phyloP scores from a whole-genome alignment of 2,329 filamentous ascomycete genomes.

The Coleophoma eucalyptorum region DNA sequence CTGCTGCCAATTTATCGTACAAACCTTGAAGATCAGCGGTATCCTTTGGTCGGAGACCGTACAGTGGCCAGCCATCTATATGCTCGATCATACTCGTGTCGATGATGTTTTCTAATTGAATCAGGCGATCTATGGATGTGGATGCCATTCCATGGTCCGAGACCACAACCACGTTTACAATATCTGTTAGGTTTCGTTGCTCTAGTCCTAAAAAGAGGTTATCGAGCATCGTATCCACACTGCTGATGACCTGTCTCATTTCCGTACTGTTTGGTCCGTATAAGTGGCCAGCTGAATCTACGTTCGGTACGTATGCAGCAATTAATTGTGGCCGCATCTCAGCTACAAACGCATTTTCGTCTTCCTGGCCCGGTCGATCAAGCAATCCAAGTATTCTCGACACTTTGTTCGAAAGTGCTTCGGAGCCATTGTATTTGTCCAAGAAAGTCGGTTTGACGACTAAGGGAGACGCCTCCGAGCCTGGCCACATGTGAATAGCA shows the following conservation, averaged over 20 bases:
- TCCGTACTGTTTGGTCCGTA: constrained; percentile 96
- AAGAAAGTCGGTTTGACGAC: constrained; percentile 73
- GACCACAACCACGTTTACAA: constrained; percentile 94
- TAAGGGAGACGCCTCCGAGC: constrained; percentile 82
- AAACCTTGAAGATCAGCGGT: constrained; percentile 61
- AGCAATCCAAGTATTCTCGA: constrained; percentile 76
- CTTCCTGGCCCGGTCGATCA: constrained; percentile 73
- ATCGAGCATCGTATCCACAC: constrained; percentile 82
- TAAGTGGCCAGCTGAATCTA: constrained; percentile 81
- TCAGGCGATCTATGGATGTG: constrained; percentile 72
- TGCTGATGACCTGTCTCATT: constrained; percentile 70
- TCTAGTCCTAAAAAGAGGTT: constrained; percentile 73
- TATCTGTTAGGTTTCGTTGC: constrained; percentile 75
- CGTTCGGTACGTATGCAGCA: constrained; percentile 89
- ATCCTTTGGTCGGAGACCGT: constrained; percentile 79
- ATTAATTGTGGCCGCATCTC: constrained; percentile 81
- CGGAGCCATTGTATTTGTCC: constrained; percentile 79
- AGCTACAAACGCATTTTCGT: constrained; percentile 41
- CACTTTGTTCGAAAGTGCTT: constrained; percentile 72
- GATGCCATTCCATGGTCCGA: constrained; percentile 99
- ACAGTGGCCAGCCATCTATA: constrained; percentile 90
- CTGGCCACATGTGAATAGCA: constrained; percentile 98
- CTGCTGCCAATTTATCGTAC: constrained; percentile 56
- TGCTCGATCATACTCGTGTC: constrained; percentile 75
- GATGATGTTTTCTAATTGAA: constrained; percentile 88